A percentile compares a stretch with the other conserved stretches of the same genome.
phyloP scores from a whole-genome alignment of 208 protist genomes.

The Trypanosoma theileri region DNA sequence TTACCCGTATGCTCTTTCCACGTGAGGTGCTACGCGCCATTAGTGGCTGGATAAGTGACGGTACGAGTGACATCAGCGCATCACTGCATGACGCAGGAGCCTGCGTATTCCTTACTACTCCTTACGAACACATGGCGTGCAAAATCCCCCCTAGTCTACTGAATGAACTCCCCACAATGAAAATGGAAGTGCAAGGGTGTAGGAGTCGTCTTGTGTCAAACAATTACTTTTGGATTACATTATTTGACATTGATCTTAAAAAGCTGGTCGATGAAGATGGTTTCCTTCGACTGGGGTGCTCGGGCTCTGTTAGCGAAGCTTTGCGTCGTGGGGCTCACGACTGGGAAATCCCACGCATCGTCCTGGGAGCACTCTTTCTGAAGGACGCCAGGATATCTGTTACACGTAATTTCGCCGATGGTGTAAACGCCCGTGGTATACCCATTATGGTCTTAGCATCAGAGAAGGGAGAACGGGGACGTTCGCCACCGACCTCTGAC shows the following conservation, averaged over 20 bases:
- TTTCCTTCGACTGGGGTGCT: slow-evolving; percentile 44
- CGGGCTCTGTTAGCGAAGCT: slow-evolving; percentile 39
- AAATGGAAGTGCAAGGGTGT: not conserved
- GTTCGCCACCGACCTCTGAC: too few relatives aligned
- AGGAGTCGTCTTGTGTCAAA: too few relatives aligned
- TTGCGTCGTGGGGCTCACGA: not conserved
- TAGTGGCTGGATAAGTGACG: slow-evolving; percentile 35
- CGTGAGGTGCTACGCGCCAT: slow-evolving; percentile 52
- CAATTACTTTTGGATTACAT: not conserved
- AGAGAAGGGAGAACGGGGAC: not conserved
- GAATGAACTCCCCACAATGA: not conserved
- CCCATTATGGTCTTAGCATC: not conserved
- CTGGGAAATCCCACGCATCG: slow-evolving; percentile 35
- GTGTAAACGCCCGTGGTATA: not conserved
- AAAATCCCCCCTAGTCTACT: not conserved
- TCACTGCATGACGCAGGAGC: slow-evolving; percentile 3
- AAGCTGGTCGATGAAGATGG: slow-evolving; percentile 7
- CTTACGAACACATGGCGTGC: not conserved
- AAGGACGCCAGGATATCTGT: slow-evolving; percentile 41
- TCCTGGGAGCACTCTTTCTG: slow-evolving; percentile 52
- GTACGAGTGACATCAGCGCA: not conserved
- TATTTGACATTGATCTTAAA: slow-evolving; percentile 8
- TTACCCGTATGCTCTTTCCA: slow-evolving; percentile 40
- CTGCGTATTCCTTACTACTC: not conserved
- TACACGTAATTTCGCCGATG: slow-evolving; percentile 19